Evolutionary conservation across 306 rosid genomes (phyloP).

Genomic region (cucumber (Cucumis sativus)): DNA sequence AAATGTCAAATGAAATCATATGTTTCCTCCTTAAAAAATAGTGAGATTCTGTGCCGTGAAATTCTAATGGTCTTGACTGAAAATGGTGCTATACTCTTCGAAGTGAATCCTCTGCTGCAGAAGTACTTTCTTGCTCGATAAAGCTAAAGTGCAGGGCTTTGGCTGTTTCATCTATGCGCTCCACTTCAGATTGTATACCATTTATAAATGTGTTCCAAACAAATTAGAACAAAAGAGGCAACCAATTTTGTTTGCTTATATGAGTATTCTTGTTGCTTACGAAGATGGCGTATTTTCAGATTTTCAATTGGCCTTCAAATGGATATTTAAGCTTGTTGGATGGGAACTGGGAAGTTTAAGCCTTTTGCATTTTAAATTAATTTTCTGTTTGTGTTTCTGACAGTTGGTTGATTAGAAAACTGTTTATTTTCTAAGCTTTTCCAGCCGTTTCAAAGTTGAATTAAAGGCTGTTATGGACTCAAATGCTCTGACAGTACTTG

Average conservation of each 20-base stretch:
- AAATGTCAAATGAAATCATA: not conserved
- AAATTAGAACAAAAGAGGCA: not conserved
- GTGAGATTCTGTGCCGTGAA: not conserved
- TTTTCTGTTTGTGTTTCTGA: not conserved
- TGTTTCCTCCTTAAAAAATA: not conserved
- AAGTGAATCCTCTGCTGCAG: not conserved
- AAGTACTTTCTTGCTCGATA: not conserved
- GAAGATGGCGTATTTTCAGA: not conserved
- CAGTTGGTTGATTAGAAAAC: not conserved
- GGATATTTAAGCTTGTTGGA: not conserved
- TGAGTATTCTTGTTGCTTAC: not conserved
- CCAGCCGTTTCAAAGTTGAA: not conserved
- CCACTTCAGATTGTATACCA: not conserved
- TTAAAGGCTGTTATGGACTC: not conserved
- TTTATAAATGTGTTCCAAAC: not conserved
- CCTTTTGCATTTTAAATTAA: not conserved
- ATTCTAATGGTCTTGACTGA: not conserved
- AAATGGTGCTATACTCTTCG: not conserved
- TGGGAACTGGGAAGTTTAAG: not conserved
- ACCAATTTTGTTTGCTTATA: not conserved
- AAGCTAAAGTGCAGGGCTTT: not conserved
- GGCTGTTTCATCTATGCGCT: not conserved
- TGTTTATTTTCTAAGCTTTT: not conserved
- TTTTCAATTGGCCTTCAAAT: not conserved
- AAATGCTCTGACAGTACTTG: not conserved